Evolutionary conservation across 73 alveolate species (phyloP), one percentile per base, ranked within the genome.

Genomic region (Paramecium biaurelia): DNA sequence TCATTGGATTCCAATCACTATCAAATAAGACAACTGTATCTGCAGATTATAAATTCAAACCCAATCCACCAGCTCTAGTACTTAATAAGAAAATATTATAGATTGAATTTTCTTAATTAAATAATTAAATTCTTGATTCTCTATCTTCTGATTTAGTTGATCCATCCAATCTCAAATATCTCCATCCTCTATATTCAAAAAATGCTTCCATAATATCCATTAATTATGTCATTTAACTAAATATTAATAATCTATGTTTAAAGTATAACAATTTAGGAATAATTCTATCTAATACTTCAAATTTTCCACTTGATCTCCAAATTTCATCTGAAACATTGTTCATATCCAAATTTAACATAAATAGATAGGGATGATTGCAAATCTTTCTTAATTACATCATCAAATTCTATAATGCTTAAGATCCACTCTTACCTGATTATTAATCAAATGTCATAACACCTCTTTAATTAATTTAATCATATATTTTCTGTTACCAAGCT

Each of bases 1-100:
- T 98, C 93, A 95, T 97, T 5, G 99, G 99, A 89, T 98, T 98
- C 99, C 99, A 98, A 92, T 98, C 99, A 42, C 99, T 95, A 92
- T 98, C 99, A 92, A 97, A 98, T 10, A 97, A 95, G 45, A 97
- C 96, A 18, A 97, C 99, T 15, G 99, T 97, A 95, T 98, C 99
- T 21, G 99, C 99, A 5, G 99, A 96, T 93, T 98, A 93, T 20
- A 97, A 89, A 90, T 97, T 98, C 53, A 98, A 86, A n/a, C 99
- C 99, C 56, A 95, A 93, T 0, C 99, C 99, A 0, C 99, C 99
- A 11, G 99, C 99, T 70, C 99, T 89, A 0, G 99, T 98, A 42
- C 98, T 92, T 38, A 98, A 94, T 56, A 98, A 94, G 88, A 98
- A 98, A 34, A 98, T 96, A 87, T 97, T 92, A 85, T 95, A 96